phyloP scores from a whole-genome alignment of 495 filamentous ascomycete species.

The Daldinia vernicosa region DNA sequence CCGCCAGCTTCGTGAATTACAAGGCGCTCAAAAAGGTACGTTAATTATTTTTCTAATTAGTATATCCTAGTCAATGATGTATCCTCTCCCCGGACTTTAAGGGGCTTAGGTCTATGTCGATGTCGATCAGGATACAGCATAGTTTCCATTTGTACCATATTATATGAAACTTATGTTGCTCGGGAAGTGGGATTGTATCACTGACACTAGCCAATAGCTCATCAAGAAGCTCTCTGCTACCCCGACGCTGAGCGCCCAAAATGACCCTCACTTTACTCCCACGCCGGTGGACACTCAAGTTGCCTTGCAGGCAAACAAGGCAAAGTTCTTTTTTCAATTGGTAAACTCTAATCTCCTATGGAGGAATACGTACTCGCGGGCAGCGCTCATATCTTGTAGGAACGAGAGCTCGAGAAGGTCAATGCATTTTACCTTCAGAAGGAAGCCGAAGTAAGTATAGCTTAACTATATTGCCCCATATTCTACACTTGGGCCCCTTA shows the following conservation, averaged over 20 bases:
- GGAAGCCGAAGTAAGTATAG: slow-evolving; percentile 83
- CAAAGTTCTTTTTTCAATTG: slow-evolving; percentile 97
- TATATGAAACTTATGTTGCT: slow-evolving; percentile 30
- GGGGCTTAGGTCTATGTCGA: neutral
- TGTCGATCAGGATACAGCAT: neutral
- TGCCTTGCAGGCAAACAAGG: slow-evolving; percentile 95
- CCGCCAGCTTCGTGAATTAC: slow-evolving; percentile 98
- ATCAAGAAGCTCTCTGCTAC: slow-evolving; percentile 97
- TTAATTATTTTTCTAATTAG: slow-evolving; percentile 16
- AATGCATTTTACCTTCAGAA: slow-evolving; percentile 98
- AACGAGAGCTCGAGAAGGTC: slow-evolving; percentile 97
- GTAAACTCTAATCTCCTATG: slow-evolving; percentile 58
- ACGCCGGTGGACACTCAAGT: slow-evolving; percentile 75
- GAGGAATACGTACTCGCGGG: neutral
- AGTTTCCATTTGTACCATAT: slow-evolving; percentile 25
- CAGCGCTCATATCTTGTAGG: slow-evolving; percentile 59
- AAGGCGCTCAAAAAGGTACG: slow-evolving; percentile 97
- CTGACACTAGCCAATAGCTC: slow-evolving; percentile 68
- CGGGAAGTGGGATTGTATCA: slow-evolving; percentile 39
- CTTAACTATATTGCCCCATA: neutral
- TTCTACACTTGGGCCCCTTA: neutral
- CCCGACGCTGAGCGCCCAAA: slow-evolving; percentile 79
- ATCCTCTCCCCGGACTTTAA: slow-evolving; percentile 12
- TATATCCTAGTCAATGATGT: slow-evolving; percentile 11
- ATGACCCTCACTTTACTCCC: slow-evolving; percentile 62